phyloP scores from a whole-genome alignment of 495 filamentous ascomycete species.

The Paragyromitra xinjiangensis region DNA sequence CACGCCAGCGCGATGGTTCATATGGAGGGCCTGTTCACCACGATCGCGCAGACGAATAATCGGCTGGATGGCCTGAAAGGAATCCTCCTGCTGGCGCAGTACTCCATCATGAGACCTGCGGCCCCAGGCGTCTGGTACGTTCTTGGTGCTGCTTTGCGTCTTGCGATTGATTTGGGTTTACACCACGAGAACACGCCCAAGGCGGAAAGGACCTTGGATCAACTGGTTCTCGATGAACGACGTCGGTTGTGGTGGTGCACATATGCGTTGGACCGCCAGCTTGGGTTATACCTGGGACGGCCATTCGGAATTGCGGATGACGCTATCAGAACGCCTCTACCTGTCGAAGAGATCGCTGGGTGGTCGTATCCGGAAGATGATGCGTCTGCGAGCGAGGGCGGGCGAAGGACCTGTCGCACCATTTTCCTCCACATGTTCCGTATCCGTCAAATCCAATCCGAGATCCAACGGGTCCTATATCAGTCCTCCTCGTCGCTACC shows the following conservation, averaged over 20 bases:
- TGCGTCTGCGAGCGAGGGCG: constrained; percentile 42
- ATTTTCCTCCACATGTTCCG: constrained; percentile 64
- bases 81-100: constrained; percentile 63
- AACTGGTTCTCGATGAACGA: constrained; percentile 62
- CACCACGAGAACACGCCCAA: constrained; percentile 61
- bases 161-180: constrained; percentile 64
- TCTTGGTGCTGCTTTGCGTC: constrained; percentile 62
- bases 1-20: constrained; percentile 56
- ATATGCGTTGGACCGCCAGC: constrained; percentile 65
- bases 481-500: constrained; percentile 60
- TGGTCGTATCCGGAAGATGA: constrained; percentile 57
- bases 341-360: constrained; percentile 62
- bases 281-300: constrained; percentile 64
- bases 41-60: constrained; percentile 52
- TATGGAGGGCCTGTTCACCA: constrained; percentile 52
- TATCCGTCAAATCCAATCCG: constrained; percentile 62
- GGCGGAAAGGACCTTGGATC: constrained; percentile 54
- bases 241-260: constrained; percentile 66
- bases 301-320: constrained; percentile 65
- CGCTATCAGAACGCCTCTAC: constrained; percentile 62
- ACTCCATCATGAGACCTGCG: constrained; percentile 64
- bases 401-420: constrained; percentile 55
- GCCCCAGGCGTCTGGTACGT: constrained; percentile 67
- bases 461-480: constrained; percentile 61
- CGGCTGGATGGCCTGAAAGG: constrained; percentile 59